A percentile compares a stretch with the other conserved stretches of the same genome.
phyloP scores from a whole-genome alignment of 2,329 filamentous ascomycete species.

The Nemania sp. region DNA sequence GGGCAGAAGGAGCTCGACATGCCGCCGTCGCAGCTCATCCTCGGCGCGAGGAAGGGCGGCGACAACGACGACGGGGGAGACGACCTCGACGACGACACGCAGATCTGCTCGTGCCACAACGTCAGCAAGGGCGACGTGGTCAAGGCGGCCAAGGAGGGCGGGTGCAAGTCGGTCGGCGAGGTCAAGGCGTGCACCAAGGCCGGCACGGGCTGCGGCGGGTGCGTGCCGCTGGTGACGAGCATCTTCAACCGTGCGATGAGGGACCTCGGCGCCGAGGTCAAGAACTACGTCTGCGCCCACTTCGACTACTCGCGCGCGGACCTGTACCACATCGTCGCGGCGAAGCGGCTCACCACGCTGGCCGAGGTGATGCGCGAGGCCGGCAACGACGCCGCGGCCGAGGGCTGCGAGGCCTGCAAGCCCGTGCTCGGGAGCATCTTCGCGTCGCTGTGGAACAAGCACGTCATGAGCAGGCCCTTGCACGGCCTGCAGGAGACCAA shows the following conservation, averaged over 20 bases:
- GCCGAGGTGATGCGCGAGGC: slow-evolving; percentile 76
- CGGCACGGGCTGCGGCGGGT: slow-evolving; percentile 87
- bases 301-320: slow-evolving; percentile 84
- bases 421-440: slow-evolving; percentile 81
- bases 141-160: slow-evolving; percentile 72
- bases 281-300: slow-evolving; percentile 83
- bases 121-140: slow-evolving; percentile 84
- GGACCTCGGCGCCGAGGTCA: slow-evolving; percentile 83
- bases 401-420: slow-evolving; percentile 87
- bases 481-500: slow-evolving; percentile 89
- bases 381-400: slow-evolving; percentile 71
- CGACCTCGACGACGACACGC: slow-evolving; percentile 81
- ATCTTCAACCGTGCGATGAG: slow-evolving; percentile 92
- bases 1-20: slow-evolving; percentile 78
- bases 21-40: slow-evolving; percentile 79
- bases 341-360: slow-evolving; percentile 76
- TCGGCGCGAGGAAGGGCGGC: slow-evolving; percentile 74
- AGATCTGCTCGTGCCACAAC: slow-evolving; percentile 93
- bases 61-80: slow-evolving; percentile 79
- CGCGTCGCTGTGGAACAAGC: slow-evolving; percentile 80
- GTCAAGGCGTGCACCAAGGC: slow-evolving; percentile 91
- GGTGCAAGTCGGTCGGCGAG: slow-evolving; percentile 79
- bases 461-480: slow-evolving; percentile 72
- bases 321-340: slow-evolving; percentile 86
- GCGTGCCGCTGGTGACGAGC: slow-evolving; percentile 83